Evolutionary conservation across 1,284 basidiomycete species (phyloP), one percentile per base, ranked within the genome.

Genomic region (Naganishia sp.): DNA sequence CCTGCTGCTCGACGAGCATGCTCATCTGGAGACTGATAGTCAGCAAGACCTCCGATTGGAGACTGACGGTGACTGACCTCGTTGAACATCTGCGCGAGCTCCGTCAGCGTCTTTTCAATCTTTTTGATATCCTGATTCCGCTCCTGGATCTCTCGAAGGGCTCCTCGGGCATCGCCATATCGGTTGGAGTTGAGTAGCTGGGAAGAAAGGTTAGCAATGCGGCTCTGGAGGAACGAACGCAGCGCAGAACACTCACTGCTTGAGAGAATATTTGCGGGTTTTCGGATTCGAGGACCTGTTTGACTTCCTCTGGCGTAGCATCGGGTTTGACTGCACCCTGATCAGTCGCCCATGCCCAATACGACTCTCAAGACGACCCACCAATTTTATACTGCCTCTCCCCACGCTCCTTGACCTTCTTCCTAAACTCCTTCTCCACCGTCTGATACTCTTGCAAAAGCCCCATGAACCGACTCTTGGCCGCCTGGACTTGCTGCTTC

Each of bases 321-420:
- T 94, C 87, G 7, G 92, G 92, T 81, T 96, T 95, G 66, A 94
- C 92, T 87, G 64, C 6, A 3, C 25, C 23, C 16, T 45, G n/a
- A 10, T 55, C 60, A 55, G 46, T 25, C 25, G n/a, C 10, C 11
- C 48, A 18, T 15, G 21, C 45, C 53, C 39, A 5, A 36, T n/a
- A 9, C n/a, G 2, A 49, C 39, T 23, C 7, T 16, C 15, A 45
- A 21, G 23, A 55, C 9, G 5, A 81, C 84, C 10, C 64, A 89
- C 89, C 89, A 72, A 99, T 99, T 81, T 89, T 92, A 83, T 90
- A 95, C 81, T 99, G 96, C 70, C 96, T 86, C 82, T 95, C 94
- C 83, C 95, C 88, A 53, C 94, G 85, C 78, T 94, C 91, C 81
- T 92, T 92, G 81, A 96, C 94, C 82, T 92, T 94, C 72, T 89